Percentiles rank a stretch among this genome's conserved stretches.
phyloP scores from a whole-genome alignment of 768 basidiomycete species.

The Suillus cothurnatus region DNA sequence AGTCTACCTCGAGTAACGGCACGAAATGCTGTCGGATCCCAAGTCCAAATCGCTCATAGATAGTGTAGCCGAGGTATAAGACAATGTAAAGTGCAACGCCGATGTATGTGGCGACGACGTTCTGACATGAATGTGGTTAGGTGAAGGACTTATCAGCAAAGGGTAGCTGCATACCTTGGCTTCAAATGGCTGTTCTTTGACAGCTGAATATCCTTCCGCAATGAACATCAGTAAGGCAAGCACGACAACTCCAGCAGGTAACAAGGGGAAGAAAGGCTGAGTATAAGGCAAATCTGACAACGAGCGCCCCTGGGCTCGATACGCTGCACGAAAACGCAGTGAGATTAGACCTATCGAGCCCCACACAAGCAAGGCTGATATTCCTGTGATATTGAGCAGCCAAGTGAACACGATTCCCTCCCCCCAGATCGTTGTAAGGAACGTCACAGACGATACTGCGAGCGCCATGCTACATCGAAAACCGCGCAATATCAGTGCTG shows the following conservation, averaged over 20 bases:
- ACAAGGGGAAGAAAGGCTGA: constrained; percentile 55
- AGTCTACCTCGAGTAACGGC: constrained; percentile 45
- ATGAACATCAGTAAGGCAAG: constrained; percentile 55
- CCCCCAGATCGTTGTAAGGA: constrained; percentile 61
- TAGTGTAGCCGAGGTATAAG: constrained; percentile 46
- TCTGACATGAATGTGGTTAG: constrained; percentile 32
- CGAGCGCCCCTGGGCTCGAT: constrained; percentile 50
- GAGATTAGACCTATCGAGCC: constrained; percentile 56
- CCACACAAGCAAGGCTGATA: constrained; percentile 71
- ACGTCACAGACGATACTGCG: constrained; percentile 50
- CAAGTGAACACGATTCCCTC: constrained; percentile 55
- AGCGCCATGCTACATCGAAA: constrained; percentile 45
- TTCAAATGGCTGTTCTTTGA: constrained; percentile 45
- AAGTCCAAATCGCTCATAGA: constrained; percentile 40
- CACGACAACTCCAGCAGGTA: constrained; percentile 52
- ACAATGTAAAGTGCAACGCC: constrained; percentile 49
- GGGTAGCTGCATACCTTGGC: constrained; percentile 35
- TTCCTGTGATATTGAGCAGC: constrained; percentile 66
- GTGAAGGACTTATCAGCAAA: background rate
- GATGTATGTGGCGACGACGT: constrained; percentile 58
- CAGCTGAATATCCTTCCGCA: constrained; percentile 55
- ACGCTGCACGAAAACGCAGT: constrained; percentile 65
- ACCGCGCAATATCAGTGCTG: constrained; percentile 25
- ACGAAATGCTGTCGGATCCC: constrained; percentile 40
- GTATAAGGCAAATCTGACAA: constrained; percentile 59